Evolutionary conservation across 768 basidiomycete species (phyloP).

Genomic region (Pleurotus tuoliensis): DNA sequence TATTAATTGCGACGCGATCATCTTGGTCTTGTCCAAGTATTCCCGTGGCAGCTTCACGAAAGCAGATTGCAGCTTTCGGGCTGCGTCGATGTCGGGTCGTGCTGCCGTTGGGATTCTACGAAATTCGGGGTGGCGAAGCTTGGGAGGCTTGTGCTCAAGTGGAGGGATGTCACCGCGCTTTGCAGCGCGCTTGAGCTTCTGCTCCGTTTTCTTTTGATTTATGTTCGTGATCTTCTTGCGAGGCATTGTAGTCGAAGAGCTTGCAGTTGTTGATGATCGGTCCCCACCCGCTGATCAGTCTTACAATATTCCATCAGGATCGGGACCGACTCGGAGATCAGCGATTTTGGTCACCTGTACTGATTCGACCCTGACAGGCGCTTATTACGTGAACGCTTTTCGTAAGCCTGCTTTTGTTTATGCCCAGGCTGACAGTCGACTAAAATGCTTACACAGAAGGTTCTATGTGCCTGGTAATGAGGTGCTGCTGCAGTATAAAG

Average conservation of each 20-base stretch:
- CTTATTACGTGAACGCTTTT: too few species aligned
- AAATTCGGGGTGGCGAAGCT: slow-evolving; percentile 23
- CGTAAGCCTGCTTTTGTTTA: too few species aligned
- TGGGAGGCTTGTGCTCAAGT: slow-evolving; percentile 29
- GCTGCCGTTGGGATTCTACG: slow-evolving; percentile 23
- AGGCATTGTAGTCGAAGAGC: slow-evolving; percentile 14
- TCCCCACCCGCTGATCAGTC: too few species aligned
- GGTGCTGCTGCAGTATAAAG: too few species aligned
- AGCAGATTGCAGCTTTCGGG: slow-evolving; percentile 61
- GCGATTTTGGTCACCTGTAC: too few species aligned
- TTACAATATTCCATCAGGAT: too few species aligned
- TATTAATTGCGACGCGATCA: slow-evolving; percentile 47
- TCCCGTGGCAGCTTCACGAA: slow-evolving; percentile 58
- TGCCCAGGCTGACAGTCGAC: too few species aligned
- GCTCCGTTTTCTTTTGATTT: slow-evolving; percentile 67
- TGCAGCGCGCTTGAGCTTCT: slow-evolving; percentile 75
- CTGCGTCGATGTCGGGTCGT: slow-evolving; percentile 28
- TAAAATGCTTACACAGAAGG: too few species aligned
- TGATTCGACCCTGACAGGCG: too few species aligned
- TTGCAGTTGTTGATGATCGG: too few species aligned
- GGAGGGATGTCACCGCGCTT: slow-evolving; percentile 71
- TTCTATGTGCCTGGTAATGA: too few species aligned
- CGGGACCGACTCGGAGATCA: too few species aligned
- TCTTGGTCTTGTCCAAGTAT: slow-evolving; percentile 60
- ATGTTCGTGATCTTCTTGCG: slow-evolving; percentile 55